Percentiles rank a stretch among this genome's conserved stretches.
Conservation (phyloP, 345 rosid species). For the Psidium friedrichsthalianum region DNA sequence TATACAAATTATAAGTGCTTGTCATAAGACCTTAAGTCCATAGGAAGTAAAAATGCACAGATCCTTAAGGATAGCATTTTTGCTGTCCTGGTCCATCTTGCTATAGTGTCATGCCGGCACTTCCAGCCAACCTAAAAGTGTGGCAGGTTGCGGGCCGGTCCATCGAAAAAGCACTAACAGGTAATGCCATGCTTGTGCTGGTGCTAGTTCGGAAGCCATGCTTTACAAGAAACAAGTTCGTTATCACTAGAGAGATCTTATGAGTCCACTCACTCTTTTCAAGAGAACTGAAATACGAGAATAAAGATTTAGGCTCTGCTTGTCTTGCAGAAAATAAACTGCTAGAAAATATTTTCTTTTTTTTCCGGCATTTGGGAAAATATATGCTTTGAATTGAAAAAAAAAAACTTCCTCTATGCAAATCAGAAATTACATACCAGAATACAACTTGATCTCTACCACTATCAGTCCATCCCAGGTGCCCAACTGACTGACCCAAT, state of each 20-base stretch:
- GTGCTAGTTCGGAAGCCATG: background rate
- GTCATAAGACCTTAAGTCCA: background rate
- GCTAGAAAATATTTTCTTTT: background rate
- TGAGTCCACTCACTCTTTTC: background rate
- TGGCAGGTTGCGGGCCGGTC: background rate
- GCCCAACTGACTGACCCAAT: background rate
- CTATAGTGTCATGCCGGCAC: background rate
- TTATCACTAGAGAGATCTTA: background rate
- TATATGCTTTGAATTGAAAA: too few species aligned
- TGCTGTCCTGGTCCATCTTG: background rate
- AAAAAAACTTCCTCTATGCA: background rate
- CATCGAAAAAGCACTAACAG: background rate
- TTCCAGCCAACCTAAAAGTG: background rate
- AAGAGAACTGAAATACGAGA: background rate
- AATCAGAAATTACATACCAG: background rate
- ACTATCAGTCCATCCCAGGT: background rate
- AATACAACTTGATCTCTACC: background rate
- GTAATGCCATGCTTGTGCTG: background rate
- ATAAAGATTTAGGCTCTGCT: too few species aligned
- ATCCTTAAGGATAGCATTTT: background rate
- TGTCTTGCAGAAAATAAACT: background rate
- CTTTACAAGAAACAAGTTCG: background rate
- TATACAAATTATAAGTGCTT: background rate
- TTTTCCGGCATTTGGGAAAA: background rate
- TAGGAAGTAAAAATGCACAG: background rate